Evolutionary conservation across 768 basidiomycete genomes (phyloP).

Genomic region (Mycena latifolia): DNA sequence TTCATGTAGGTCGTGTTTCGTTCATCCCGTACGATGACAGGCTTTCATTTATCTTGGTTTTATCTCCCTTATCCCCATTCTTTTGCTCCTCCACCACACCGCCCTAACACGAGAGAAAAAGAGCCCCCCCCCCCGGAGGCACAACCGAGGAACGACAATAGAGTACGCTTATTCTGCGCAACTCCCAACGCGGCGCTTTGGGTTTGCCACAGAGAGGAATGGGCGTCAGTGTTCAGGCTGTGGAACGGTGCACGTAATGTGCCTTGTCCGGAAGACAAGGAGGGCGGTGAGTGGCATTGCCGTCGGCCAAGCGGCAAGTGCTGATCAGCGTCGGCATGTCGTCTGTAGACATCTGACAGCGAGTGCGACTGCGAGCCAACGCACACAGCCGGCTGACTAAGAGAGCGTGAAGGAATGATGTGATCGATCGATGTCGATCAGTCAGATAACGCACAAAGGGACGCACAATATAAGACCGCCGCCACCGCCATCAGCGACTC

Average conservation of each 20-base stretch:
- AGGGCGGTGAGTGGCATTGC: constrained; percentile 9
- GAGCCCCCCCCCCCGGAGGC: constrained; percentile 3
- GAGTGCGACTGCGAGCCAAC: too few relatives aligned
- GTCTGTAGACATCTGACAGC: constrained; percentile 16
- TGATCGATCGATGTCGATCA: too few relatives aligned
- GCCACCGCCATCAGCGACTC: constrained; percentile 10
- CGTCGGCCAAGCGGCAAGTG: constrained; percentile 6
- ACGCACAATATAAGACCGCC: background rate
- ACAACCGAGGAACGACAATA: constrained; percentile 13
- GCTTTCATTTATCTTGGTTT: constrained; percentile 15
- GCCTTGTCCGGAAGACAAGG: constrained; percentile 7
- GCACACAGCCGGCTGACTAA: too few relatives aligned
- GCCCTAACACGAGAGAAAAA: constrained; percentile 11
- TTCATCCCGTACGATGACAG: too few relatives aligned
- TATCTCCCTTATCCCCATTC: constrained; percentile 13
- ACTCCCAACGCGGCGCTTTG: constrained; percentile 12
- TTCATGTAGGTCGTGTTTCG: too few relatives aligned
- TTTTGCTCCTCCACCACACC: constrained; percentile 1
- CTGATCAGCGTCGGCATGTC: constrained; percentile 11
- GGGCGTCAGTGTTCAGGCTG: constrained; percentile 13
- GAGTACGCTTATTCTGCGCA: constrained; percentile 8
- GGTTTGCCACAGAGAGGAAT: constrained; percentile 15
- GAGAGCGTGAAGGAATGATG: too few relatives aligned
- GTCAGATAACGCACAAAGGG: constrained; percentile 7
- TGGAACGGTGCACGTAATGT: background rate